Evolutionary conservation across 345 rosid genomes (phyloP), one percentile per base, ranked within the genome.

Genomic region (Gossypium rotundifolium): DNA sequence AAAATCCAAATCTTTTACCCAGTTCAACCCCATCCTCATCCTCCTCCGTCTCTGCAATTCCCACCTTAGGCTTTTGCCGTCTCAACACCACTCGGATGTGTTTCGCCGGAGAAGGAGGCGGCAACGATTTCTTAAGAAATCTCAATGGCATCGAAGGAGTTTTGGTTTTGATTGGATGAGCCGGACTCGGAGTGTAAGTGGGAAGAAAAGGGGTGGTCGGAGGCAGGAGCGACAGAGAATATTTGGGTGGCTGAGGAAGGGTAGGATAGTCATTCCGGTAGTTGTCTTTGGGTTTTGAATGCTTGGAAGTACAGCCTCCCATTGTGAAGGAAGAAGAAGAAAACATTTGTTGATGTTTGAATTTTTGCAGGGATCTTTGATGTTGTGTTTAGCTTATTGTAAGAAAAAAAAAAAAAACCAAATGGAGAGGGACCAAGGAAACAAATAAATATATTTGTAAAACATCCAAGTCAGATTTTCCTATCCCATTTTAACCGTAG

Each of bases 51-150:
- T 29, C 6, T 29, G 38, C 38, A 29, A 29, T 29, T 29, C 38
- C 38, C 6, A 4, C 38, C 38, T 29, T 29, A 29, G 38, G 38
- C 38, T 29, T 4, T 29, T 6, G 38, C 38, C 92, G 79, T 55
- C 90, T 83, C 18, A 92, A 83, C 60, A 87, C 89, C 1, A 93
- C 92, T 22, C 83, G 77, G 25, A 94, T 89, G 79, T 92, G 97
- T 83, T 89, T 94, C 27, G 98, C 95, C 9, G 97, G 97, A 0
- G 98, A 94, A 0, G 92, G 97, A 42, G 98, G 98, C 10, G 94
- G 89, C 67, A 93, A 88, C 18, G 93, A 86, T 64, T 87, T 84
- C 83, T 80, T 85, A 77, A 94, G 85, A 76, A 88, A 73, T 27
- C 92, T 82, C 76, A 85, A 79, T 20, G 97, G 98, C 38, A 97